These are phyloP conservation scores for Heracleum sosnowskyi DNA, from an alignment of 129 eudicot genomes.

Conservation along the genomic window DNA sequence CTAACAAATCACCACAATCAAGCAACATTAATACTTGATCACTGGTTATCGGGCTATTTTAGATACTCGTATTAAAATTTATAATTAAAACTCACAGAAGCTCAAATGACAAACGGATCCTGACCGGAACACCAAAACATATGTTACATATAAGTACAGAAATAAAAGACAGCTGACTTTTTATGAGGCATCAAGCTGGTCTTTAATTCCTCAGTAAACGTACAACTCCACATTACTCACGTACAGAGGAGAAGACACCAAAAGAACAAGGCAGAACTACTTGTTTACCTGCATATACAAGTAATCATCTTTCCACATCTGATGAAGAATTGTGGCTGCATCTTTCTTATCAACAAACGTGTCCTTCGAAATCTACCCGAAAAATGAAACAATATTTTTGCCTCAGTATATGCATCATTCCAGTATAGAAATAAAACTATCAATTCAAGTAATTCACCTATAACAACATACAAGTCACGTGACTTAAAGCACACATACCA, in stretches of 20 bases:
- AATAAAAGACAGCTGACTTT: background rate
- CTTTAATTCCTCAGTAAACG: background rate
- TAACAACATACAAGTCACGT: background rate
- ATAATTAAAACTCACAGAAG: background rate
- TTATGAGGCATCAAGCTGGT: background rate
- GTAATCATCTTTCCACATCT: conserved; percentile 75
- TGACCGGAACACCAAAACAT: background rate
- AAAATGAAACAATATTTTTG: conserved; percentile 1
- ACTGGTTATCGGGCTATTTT: background rate
- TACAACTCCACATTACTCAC: background rate
- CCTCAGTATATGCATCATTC: background rate
- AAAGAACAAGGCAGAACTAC: background rate
- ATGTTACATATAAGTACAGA: background rate
- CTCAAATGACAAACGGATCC: background rate
- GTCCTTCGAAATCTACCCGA: conserved; percentile 44
- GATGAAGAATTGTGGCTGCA: conserved; percentile 47
- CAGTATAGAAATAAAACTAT: background rate
- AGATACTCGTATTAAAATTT: background rate
- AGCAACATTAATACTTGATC: background rate
- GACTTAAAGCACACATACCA: background rate
- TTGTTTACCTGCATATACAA: conserved; percentile 69
- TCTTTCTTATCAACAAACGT: conserved; percentile 90
- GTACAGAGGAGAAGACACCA: background rate
- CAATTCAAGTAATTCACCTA: background rate
- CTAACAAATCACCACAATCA: background rate